Conservation (phyloP, 2,329 filamentous ascomycete species). For the Tolypocladium guangdongense region DNA sequence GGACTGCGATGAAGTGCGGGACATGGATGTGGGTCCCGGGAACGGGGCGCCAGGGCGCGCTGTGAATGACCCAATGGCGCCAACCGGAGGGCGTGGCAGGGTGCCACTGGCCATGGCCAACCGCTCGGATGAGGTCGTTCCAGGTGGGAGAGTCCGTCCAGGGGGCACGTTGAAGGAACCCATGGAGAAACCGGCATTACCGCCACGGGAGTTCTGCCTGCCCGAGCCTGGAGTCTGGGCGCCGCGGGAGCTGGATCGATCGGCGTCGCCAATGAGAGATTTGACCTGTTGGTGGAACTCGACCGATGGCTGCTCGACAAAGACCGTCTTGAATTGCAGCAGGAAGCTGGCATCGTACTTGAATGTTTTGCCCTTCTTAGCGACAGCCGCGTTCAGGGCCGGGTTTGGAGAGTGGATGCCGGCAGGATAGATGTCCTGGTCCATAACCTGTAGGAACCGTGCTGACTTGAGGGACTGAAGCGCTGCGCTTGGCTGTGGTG, state of each 20-base stretch:
- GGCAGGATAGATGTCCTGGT: constrained; percentile 68
- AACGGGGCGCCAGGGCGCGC: constrained; percentile 44
- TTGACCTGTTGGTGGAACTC: constrained; percentile 90
- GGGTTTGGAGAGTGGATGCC: constrained; percentile 86
- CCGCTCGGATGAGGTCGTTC: constrained; percentile 67
- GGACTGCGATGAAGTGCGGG: constrained; percentile 51
- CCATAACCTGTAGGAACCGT: constrained; percentile 72
- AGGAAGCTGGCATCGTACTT: constrained; percentile 95
- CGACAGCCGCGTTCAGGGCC: constrained; percentile 70
- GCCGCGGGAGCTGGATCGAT: constrained; percentile 42
- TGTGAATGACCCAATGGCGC: constrained; percentile 26
- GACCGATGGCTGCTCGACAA: constrained; percentile 89
- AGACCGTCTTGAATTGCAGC: constrained; percentile 90
- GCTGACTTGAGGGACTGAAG: constrained; percentile 89
- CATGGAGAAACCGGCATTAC: constrained; percentile 49
- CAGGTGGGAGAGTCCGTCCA: constrained; percentile 53
- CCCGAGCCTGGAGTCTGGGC: constrained; percentile 45
- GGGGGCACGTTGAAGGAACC: constrained; percentile 51
- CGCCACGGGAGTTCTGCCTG: constrained; percentile 40
- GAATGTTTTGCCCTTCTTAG: constrained; percentile 71
- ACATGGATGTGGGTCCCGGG: constrained; percentile 51
- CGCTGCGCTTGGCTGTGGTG: constrained; percentile 84
- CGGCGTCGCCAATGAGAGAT: constrained; percentile 70
- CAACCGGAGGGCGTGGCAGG: constrained; percentile 36
- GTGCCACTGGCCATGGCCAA: constrained; percentile 53